Evolutionary conservation across 352 stramenopile genomes (phyloP).

Genomic region (Phytophthora tubulina): DNA sequence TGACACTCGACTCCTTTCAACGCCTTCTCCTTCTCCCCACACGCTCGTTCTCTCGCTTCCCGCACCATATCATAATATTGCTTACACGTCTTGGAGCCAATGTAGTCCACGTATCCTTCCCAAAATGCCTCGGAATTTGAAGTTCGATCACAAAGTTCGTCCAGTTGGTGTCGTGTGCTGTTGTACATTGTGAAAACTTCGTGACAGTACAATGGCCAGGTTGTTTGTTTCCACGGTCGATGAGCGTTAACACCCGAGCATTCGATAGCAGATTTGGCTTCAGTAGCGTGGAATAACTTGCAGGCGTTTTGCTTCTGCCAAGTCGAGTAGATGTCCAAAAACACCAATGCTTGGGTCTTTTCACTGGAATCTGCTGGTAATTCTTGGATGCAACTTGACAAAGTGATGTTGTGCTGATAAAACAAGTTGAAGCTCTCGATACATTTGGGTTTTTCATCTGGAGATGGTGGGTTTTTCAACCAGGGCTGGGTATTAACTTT

Average conservation of each 20-base stretch:
- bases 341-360: slow-evolving; percentile 35
- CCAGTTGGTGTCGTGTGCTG: slow-evolving; percentile 50
- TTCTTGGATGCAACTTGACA: slow-evolving; percentile 49
- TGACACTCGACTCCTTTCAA: slow-evolving; percentile 27
- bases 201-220: slow-evolving; percentile 67
- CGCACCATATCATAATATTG: slow-evolving; percentile 67
- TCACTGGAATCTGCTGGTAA: slow-evolving; percentile 15
- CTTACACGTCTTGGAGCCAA: slow-evolving; percentile 62
- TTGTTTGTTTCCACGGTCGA: slow-evolving; percentile 55
- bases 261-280: slow-evolving; percentile 54
- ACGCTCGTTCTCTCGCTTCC: slow-evolving; percentile 38
- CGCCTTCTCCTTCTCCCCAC: slow-evolving; percentile 25
- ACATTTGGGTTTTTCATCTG: slow-evolving; percentile 38
- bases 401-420: slow-evolving; percentile 47
- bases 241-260: slow-evolving; percentile 54
- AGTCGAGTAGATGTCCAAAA: slow-evolving; percentile 51
- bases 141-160: slow-evolving; percentile 56
- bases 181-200: slow-evolving; percentile 68
- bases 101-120: slow-evolving; percentile 68
- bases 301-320: slow-evolving; percentile 65
- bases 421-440: slow-evolving; percentile 65
- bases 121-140: slow-evolving; percentile 61
- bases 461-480: background rate
- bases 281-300: slow-evolving; percentile 59
- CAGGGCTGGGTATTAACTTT: slow-evolving; percentile 15